These are phyloP conservation scores for Penicillium sp. DNA, from an alignment of 2,329 filamentous ascomycete species.

Conservation along the genomic window DNA sequence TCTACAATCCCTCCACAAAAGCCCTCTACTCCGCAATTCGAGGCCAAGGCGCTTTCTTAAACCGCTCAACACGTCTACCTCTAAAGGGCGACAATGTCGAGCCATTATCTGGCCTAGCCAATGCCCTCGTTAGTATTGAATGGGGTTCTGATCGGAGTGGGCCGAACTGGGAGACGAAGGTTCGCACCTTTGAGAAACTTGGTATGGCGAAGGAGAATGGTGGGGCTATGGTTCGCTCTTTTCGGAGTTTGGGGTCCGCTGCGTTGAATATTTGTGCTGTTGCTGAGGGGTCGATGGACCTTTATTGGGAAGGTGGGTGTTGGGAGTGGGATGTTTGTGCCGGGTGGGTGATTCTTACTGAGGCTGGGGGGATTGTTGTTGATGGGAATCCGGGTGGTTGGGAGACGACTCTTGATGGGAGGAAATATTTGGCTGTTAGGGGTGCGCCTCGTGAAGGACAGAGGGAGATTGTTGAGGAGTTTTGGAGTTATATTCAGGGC, in stretches of 20 bases:
- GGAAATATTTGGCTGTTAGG: constrained; percentile 55
- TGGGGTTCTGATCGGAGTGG: constrained; percentile 64
- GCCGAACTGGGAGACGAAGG: constrained; percentile 61
- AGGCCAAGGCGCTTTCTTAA: constrained; percentile 59
- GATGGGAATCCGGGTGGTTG: constrained; percentile 63
- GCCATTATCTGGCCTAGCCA: constrained; percentile 54
- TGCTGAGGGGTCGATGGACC: constrained; percentile 60
- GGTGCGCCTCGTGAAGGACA: constrained; percentile 40
- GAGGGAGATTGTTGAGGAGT: constrained; percentile 47
- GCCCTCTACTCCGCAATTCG: constrained; percentile 60
- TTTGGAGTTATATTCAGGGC: constrained; percentile 47
- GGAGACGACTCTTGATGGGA: constrained; percentile 60
- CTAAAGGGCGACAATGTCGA: constrained; percentile 48
- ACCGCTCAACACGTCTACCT: constrained; percentile 48
- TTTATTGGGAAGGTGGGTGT: constrained; percentile 69
- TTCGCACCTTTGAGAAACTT: constrained; percentile 56
- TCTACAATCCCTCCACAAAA: constrained; percentile 65
- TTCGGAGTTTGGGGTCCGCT: constrained; percentile 62
- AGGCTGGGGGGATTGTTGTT: constrained; percentile 64
- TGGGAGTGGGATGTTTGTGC: constrained; percentile 71
- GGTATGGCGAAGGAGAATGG: constrained; percentile 56
- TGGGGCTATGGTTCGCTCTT: constrained; percentile 65
- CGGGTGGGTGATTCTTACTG: constrained; percentile 64
- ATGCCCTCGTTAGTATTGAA: constrained; percentile 61
- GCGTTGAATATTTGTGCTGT: constrained; percentile 66